Base-by-base conservation (phyloP, 768 basidiomycete species). In the Leccinum uliginosum region DNA sequence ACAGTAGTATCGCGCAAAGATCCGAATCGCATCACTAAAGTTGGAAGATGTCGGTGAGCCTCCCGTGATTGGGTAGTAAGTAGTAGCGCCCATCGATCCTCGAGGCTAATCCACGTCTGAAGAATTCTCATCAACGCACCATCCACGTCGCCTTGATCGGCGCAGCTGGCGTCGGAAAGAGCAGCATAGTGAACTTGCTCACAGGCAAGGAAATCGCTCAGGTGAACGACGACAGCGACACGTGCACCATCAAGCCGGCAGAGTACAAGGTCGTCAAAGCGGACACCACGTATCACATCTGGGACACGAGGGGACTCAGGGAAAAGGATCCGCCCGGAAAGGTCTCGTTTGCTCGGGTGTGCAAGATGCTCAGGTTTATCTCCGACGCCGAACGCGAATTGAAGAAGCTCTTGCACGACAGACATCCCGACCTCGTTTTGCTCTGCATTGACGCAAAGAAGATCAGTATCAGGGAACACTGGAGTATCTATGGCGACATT, bases 261-360 rank as follows among this genome's bases (percentile, higher is more conserved):
- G 2, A 2, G 17, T 62, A 67, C 50, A 53, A 55, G 9, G 24
- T 69, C 45, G 44, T 52, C 3, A 45, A 59, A n/a, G 50, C 54
- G 5, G 45, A 7, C 1, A 53, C 47, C 30, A 56, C 5, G 32
- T 67, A 59, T 52, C 53, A 32, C 11, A 54, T 67, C 38, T 67
- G 62, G 65, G 67, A 67, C 46, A 67, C 67, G 27, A 67, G 65
- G 50, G 67, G 67, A 2, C 51, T 67, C 46, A 62, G 60, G 43
- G 67, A 51, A 3, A 54, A 43, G 19, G 60, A 60, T 21, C 43
- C 30, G 45, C n/a, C n/a, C n/a, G 26, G 5, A 14, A 26, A n/a
- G 10, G 2, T 53, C 4, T 4, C n/a, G 8, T n/a, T 38, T 23
- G 47, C 12, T 24, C 62, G 65, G 24, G 0, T 55, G 4, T 54